Conservation (phyloP, 2,329 filamentous ascomycete genomes). For the Blastomyces percursus region DNA sequence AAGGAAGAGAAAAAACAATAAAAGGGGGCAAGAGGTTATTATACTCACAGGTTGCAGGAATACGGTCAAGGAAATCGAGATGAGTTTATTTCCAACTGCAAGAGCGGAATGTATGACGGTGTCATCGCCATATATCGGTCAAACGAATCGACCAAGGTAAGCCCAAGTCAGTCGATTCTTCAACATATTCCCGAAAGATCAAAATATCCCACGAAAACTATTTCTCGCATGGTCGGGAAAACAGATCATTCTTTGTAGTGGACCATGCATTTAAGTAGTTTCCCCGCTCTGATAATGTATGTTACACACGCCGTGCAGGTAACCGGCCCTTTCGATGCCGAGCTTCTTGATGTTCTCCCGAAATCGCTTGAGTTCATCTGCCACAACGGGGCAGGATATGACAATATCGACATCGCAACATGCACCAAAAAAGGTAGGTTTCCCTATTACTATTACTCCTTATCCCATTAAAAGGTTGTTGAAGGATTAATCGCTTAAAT, state of each 20-base stretch:
- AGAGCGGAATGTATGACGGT: constrained; percentile 44
- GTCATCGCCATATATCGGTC: constrained; percentile 49
- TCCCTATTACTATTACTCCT: not conserved
- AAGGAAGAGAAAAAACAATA: not conserved
- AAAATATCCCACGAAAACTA: not conserved
- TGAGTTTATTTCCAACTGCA: constrained; percentile 46
- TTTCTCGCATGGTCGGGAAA: not conserved
- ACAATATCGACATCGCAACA: constrained; percentile 47
- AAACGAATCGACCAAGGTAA: constrained; percentile 43
- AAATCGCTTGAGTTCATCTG: constrained; percentile 39
- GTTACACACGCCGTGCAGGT: constrained; percentile 18
- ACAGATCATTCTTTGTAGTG: not conserved
- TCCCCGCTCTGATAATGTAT: not conserved
- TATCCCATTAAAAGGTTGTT: not conserved
- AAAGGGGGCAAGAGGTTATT: not conserved
- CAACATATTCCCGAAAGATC: not conserved
- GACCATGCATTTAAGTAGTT: not conserved
- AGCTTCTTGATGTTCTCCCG: constrained; percentile 38
- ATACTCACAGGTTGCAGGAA: constrained; percentile 30
- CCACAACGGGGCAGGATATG: constrained; percentile 50
- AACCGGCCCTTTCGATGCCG: constrained; percentile 40
- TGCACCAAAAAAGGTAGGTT: constrained; percentile 36
- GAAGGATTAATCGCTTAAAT: not conserved
- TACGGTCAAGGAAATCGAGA: constrained; percentile 43
- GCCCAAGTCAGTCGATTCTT: not conserved